phyloP scores from a whole-genome alignment of 768 basidiomycete genomes.

The Mycena metata region DNA sequence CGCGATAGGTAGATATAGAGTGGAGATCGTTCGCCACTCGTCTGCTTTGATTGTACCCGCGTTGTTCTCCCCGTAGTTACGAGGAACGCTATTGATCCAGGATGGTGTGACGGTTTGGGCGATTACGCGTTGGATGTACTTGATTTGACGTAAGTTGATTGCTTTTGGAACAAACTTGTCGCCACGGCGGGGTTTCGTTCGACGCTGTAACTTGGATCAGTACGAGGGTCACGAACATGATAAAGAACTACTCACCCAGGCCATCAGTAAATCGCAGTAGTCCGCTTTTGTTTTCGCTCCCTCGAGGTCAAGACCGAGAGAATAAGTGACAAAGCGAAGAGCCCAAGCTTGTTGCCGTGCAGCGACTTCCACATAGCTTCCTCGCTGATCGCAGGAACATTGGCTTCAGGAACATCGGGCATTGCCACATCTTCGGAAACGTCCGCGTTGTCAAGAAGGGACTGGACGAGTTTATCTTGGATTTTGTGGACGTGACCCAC shows the following conservation, averaged over 20 bases:
- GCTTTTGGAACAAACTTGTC: constrained; percentile 22
- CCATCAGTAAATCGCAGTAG: too few relatives aligned
- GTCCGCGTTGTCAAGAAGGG: constrained; percentile 4
- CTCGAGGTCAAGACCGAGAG: background rate
- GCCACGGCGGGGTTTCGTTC: constrained; percentile 22
- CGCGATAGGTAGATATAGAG: too few relatives aligned
- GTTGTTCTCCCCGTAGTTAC: constrained; percentile 42
- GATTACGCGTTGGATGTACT: constrained; percentile 43
- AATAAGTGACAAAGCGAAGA: constrained; percentile 15
- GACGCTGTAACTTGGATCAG: constrained; percentile 4
- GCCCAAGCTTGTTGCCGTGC: constrained; percentile 12
- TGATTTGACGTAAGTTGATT: constrained; percentile 23
- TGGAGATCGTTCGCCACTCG: constrained; percentile 53
- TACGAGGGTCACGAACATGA: background rate
- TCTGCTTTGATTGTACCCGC: constrained; percentile 54
- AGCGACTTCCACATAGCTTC: background rate
- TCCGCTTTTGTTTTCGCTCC: too few relatives aligned
- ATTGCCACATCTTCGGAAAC: constrained; percentile 5
- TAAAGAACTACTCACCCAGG: background rate
- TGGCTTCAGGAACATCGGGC: constrained; percentile 19
- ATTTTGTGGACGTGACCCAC: constrained; percentile 4
- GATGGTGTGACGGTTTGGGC: constrained; percentile 39
- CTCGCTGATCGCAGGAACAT: constrained; percentile 15
- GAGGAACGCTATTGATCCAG: constrained; percentile 46
- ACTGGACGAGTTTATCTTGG: constrained; percentile 19